These are phyloP conservation scores for Bruguiera sexangula DNA, from an alignment of 345 rosid species.

Conservation along the genomic window DNA sequence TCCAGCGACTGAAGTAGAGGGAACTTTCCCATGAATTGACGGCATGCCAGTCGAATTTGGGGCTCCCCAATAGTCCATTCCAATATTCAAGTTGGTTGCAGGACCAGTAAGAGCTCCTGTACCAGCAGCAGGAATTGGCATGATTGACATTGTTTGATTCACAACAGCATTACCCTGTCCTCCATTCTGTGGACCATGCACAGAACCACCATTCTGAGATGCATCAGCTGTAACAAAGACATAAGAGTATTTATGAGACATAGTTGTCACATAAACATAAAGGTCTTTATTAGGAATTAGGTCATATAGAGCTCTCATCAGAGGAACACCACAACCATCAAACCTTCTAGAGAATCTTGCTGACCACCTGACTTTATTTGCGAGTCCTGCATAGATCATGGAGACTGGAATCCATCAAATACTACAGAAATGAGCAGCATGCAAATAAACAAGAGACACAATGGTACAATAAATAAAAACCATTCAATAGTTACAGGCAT, in stretches of 20 bases:
- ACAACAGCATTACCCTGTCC: slow-evolving; percentile 43
- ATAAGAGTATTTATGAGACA: slow-evolving; percentile 56
- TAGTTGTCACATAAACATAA: slow-evolving; percentile 38
- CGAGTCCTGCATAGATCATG: slow-evolving; percentile 45
- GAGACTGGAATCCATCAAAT: slow-evolving; percentile 5
- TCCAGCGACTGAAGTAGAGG: slow-evolving; percentile 67
- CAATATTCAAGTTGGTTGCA: slow-evolving; percentile 87
- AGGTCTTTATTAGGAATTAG: slow-evolving; percentile 7
- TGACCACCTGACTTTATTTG: slow-evolving; percentile 73
- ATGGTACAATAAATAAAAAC: background rate
- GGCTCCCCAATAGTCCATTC: slow-evolving; percentile 98
- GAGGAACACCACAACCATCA: slow-evolving; percentile 14
- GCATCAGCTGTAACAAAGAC: slow-evolving; percentile 44
- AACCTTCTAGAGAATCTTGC: slow-evolving; percentile 74
- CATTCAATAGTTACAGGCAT: no score
- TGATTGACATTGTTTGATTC: slow-evolving; percentile 49
- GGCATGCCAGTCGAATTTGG: slow-evolving; percentile 59
- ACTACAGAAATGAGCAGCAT: background rate
- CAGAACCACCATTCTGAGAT: slow-evolving; percentile 76
- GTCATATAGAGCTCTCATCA: background rate
- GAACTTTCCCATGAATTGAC: slow-evolving; percentile 65
- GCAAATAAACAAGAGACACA: background rate
- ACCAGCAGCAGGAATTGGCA: slow-evolving; percentile 63
- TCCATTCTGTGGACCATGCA: slow-evolving; percentile 64
- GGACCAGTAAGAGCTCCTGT: slow-evolving; percentile 70